Base-by-base conservation (phyloP, 352 stramenopile species). In the Phytopythium kandeliae region DNA sequence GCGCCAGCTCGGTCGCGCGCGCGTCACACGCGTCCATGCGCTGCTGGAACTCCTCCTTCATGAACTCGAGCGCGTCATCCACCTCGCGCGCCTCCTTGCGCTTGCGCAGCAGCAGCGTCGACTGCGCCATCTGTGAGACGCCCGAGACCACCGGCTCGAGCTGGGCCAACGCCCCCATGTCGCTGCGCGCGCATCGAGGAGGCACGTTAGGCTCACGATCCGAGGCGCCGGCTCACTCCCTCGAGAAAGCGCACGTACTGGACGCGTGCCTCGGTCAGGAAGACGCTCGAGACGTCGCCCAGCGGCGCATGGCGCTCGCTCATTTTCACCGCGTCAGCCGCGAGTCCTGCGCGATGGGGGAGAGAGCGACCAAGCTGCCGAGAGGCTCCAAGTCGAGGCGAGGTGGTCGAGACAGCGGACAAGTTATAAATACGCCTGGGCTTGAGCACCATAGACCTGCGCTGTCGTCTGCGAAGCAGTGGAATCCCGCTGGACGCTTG, bases 61-160 rank as follows among this genome's bases (percentile, higher is more conserved):
- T 97, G 55, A 96, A 93, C 48, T 96, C 88, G 16, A 97, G 57
- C 10, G 85, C 81, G 43, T 97, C 89, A 62, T 96, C 85, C 47
- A 96, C 90, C 62, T 97, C 88, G 30, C 85, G 78, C 81, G 97
- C 93, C 59, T 97, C 88, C 58, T 96, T 97, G 47, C 89, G 88
- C 60, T 97, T 97, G 54, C 96, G 96, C 22, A 97, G 71, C 33
- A 97, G 63, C 49, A 96, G 53, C 28, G 88, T 96, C 17, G 84
- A 94, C 61, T 97, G 90, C 38, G 80, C 86, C 67, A 94, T 95
- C 65, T 95, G 78, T 26, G 78, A 90, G 62, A 89, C 81, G 11
- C 81, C 81, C 40, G 81, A 92, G 22, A 92, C 81, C 41, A 92
- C 68, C 0, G 78, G 81, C 41, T 84, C 73, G 69, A 92, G 79